Conservation (phyloP, 495 filamentous ascomycete genomes). For the Pyrenopolyporus hunteri region DNA sequence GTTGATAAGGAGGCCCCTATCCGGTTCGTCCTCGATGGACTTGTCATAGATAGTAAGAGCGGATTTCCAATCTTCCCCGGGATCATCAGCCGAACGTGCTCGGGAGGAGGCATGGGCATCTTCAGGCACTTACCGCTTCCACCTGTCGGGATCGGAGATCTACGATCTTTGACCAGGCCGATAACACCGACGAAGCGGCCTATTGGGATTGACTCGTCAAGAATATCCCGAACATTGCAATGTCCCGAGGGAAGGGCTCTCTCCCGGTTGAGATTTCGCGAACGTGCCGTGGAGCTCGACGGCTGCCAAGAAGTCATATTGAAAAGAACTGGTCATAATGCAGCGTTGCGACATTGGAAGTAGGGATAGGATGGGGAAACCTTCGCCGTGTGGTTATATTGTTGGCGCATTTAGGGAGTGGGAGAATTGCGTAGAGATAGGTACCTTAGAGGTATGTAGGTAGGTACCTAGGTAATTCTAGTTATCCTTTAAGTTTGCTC, state of each 20-base stretch:
- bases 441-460: too few relatives aligned
- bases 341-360: not conserved
- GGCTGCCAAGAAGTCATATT: slow-evolving; percentile 28
- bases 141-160: slow-evolving; percentile 48
- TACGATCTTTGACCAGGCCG: slow-evolving; percentile 57
- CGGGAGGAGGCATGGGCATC: not conserved
- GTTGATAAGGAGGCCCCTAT: slow-evolving; percentile 41
- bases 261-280: slow-evolving; percentile 1
- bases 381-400: not conserved
- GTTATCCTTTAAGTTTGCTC: too few relatives aligned
- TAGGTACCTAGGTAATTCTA: too few relatives aligned
- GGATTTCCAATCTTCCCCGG: slow-evolving; percentile 49
- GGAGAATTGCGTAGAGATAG: too few relatives aligned
- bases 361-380: slow-evolving; percentile 2
- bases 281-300: slow-evolving; percentile 22
- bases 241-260: slow-evolving; percentile 42
- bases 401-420: slow-evolving; percentile 10
- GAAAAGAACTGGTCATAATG: slow-evolving; percentile 10
- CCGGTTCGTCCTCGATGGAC: slow-evolving; percentile 43
- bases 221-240: slow-evolving; percentile 39
- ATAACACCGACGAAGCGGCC: slow-evolving; percentile 53
- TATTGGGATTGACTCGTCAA: slow-evolving; percentile 27
- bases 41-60: slow-evolving; percentile 47
- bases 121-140: slow-evolving; percentile 46
- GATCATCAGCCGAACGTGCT: not conserved